phyloP scores from a whole-genome alignment of 495 filamentous ascomycete species.

The Penicillium cinerascens region DNA sequence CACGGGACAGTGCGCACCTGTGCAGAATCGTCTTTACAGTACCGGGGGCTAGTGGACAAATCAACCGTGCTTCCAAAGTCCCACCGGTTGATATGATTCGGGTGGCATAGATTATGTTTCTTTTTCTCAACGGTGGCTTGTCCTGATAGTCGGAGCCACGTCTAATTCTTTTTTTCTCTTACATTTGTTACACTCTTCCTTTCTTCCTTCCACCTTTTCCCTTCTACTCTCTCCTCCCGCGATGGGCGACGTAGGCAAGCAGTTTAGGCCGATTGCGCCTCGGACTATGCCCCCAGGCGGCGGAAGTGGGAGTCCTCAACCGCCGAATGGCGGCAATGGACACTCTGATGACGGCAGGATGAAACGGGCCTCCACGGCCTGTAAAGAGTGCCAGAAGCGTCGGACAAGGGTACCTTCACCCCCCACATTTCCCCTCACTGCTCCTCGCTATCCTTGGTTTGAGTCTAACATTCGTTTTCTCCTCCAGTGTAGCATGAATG shows the following conservation, averaged over 20 bases:
- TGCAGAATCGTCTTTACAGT: slow-evolving; percentile 3
- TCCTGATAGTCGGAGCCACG: background rate
- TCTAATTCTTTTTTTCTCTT: background rate
- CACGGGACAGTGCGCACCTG: slow-evolving; percentile 9
- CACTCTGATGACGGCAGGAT: slow-evolving; percentile 32
- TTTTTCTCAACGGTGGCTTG: background rate
- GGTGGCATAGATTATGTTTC: slow-evolving; percentile 7
- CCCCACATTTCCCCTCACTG: background rate
- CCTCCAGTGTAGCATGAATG: slow-evolving; percentile 27
- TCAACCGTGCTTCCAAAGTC: background rate
- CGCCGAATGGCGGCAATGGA: slow-evolving; percentile 6
- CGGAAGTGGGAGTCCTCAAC: slow-evolving; percentile 12
- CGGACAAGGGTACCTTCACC: slow-evolving; percentile 39
- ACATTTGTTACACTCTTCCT: background rate
- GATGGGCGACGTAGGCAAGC: slow-evolving; percentile 34
- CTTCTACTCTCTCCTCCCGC: background rate
- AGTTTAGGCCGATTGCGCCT: slow-evolving; percentile 37
- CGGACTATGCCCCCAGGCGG: slow-evolving; percentile 18
- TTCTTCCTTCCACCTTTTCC: slow-evolving; percentile 1
- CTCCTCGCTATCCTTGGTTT: background rate
- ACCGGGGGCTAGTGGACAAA: background rate
- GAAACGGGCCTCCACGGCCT: slow-evolving; percentile 42
- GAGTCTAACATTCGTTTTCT: slow-evolving; percentile 8
- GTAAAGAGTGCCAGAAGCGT: slow-evolving; percentile 39
- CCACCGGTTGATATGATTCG: slow-evolving; percentile 14